These are phyloP conservation scores for Selaginella moellendorffii DNA, from an alignment of 75 land plant genomes.

Conservation along the genomic window DNA sequence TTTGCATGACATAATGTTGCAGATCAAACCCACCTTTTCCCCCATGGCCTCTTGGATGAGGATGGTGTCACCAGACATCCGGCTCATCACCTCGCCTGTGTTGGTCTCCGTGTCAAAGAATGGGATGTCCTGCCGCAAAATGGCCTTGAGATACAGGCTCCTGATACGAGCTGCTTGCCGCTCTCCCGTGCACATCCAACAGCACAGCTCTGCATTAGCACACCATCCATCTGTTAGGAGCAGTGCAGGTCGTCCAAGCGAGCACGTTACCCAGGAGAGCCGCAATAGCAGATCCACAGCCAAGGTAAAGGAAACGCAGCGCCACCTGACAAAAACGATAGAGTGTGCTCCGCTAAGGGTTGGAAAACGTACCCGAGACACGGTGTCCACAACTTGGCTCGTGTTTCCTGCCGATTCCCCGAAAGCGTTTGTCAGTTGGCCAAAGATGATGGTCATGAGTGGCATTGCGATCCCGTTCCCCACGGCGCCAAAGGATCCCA, in stretches of 20 bases:
- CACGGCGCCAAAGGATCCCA: not conserved
- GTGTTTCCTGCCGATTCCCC: not conserved
- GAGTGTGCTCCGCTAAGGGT: not conserved
- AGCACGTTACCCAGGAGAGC: constrained; percentile 49
- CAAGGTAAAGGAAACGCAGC: constrained; percentile 56
- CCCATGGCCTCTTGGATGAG: constrained; percentile 94
- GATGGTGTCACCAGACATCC: constrained; percentile 88
- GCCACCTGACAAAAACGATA: constrained; percentile 36
- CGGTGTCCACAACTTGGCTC: not conserved
- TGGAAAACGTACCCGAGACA: not conserved
- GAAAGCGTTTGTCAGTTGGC: not conserved
- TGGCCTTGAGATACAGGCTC: constrained; percentile 52
- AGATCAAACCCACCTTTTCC: constrained; percentile 45
- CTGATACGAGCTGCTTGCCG: constrained; percentile 76
- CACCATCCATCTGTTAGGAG: not conserved
- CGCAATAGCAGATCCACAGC: constrained; percentile 37
- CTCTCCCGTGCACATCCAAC: constrained; percentile 76
- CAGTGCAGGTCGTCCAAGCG: not conserved
- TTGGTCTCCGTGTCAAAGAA: constrained; percentile 74
- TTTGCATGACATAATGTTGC: not conserved
- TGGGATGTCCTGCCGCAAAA: constrained; percentile 72
- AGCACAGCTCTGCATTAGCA: constrained; percentile 46
- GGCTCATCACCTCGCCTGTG: constrained; percentile 74
- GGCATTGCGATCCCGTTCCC: not conserved
- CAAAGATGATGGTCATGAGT: not conserved